A percentile compares a stretch with the other conserved stretches of the same genome.
Evolutionary conservation across 2,329 filamentous ascomycete species (phyloP).

Genomic region (Pestalotiopsis sp.): DNA sequence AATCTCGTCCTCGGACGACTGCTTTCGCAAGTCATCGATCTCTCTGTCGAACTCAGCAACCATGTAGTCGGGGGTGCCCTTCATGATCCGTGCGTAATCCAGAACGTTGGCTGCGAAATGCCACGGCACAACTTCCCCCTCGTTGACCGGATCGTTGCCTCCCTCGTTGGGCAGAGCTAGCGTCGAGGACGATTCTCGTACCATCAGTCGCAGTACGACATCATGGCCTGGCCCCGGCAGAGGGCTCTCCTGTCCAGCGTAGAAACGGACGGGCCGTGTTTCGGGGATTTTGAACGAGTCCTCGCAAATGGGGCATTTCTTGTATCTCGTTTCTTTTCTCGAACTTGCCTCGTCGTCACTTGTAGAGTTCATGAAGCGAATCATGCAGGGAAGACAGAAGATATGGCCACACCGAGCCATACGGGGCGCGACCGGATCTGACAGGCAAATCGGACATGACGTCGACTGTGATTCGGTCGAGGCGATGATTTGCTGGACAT

Average conservation of each 20-base stretch:
- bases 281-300: conserved; percentile 93
- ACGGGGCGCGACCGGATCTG: conserved; percentile 86
- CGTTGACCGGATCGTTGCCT: conserved; percentile 67
- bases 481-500: conserved; percentile 88
- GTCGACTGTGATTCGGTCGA: conserved; percentile 86
- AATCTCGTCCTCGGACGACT: conserved; percentile 87
- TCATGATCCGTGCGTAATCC: conserved; percentile 95
- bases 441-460: conserved; percentile 93
- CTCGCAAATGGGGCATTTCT: conserved; percentile 96
- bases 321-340: conserved; percentile 78
- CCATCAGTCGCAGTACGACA: conserved; percentile 85
- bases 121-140: conserved; percentile 85
- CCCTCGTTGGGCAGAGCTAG: conserved; percentile 86
- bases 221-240: conserved; percentile 83
- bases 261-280: conserved; percentile 86
- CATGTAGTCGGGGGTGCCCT: conserved; percentile 90
- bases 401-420: conserved; percentile 99
- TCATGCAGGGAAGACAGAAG: conserved; percentile 90
- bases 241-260: conserved; percentile 82
- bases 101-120: conserved; percentile 91
- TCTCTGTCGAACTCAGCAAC: conserved; percentile 77
- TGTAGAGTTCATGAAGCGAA: conserved; percentile 91
- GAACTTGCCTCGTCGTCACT: conserved; percentile 69
- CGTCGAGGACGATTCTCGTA: conserved; percentile 78
- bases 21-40: conserved; percentile 71